A percentile compares a stretch with the other conserved stretches of the same genome.
These are phyloP conservation scores for Cladobotryum mycophilum DNA, from an alignment of 2,329 filamentous ascomycete species.

Conservation along the genomic window DNA sequence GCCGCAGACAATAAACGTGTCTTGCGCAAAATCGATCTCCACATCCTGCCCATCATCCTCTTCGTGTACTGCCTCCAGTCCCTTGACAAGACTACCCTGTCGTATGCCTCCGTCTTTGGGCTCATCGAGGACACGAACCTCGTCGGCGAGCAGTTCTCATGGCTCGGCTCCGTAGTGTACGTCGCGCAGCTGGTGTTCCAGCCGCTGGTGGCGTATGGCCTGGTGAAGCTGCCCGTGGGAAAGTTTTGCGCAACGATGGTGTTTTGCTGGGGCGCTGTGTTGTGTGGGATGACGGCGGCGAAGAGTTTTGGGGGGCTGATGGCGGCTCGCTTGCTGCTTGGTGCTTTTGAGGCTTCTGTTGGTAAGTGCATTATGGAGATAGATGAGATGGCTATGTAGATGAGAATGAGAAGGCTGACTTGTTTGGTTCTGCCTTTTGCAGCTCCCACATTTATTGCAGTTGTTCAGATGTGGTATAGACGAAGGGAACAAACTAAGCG, in stretches of 20 bases:
- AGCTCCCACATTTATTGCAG: slow-evolving; percentile 26
- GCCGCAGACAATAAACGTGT: slow-evolving; percentile 44
- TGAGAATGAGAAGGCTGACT: neutral
- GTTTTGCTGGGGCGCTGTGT: slow-evolving; percentile 46
- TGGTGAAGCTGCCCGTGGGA: slow-evolving; percentile 48
- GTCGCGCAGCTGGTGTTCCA: slow-evolving; percentile 35
- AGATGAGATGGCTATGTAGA: neutral
- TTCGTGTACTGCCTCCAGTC: slow-evolving; percentile 42
- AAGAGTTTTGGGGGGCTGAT: slow-evolving; percentile 41
- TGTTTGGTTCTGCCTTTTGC: neutral
- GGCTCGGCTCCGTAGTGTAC: slow-evolving; percentile 46
- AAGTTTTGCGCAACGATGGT: slow-evolving; percentile 47
- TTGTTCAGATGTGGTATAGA: slow-evolving; percentile 31
- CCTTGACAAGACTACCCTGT: slow-evolving; percentile 35
- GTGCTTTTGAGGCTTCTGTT: slow-evolving; percentile 41
- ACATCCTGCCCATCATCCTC: slow-evolving; percentile 44
- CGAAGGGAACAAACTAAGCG: slow-evolving; percentile 27
- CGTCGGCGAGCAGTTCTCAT: slow-evolving; percentile 51
- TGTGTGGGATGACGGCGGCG: slow-evolving; percentile 46
- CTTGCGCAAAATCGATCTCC: slow-evolving; percentile 41
- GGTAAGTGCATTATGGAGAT: slow-evolving; percentile 14
- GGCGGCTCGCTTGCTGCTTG: slow-evolving; percentile 38
- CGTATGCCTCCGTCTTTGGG: slow-evolving; percentile 59
- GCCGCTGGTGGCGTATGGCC: slow-evolving; percentile 48
- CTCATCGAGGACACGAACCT: slow-evolving; percentile 48